These are phyloP conservation scores for Fraxinus excelsior DNA, from an alignment of 257 asterid genomes.

Conservation along the genomic window DNA sequence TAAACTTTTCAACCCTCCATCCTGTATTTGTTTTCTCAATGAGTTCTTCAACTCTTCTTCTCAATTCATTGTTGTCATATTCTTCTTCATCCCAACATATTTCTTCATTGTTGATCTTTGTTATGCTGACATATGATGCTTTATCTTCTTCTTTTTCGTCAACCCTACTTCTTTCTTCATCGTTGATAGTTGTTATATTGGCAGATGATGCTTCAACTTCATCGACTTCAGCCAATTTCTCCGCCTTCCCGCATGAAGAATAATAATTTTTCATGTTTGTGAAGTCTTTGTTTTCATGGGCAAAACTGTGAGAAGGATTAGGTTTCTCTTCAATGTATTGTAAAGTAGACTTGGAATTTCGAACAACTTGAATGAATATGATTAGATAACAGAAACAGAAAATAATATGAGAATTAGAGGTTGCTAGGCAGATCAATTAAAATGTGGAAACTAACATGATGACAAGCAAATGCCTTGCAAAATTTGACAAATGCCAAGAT, in stretches of 20 bases:
- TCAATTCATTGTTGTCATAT: constrained; percentile 42
- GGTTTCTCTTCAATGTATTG: constrained; percentile 12
- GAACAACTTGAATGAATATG: constrained; percentile 48
- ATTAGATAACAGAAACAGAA: constrained; percentile 67
- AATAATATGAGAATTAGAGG: constrained; percentile 55
- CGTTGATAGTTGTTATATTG: constrained; percentile 18
- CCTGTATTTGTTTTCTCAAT: constrained; percentile 48
- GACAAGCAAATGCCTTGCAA: background rate
- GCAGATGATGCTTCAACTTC: constrained; percentile 14
- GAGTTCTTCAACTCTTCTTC: constrained; percentile 51
- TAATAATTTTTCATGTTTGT: background rate
- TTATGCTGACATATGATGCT: constrained; percentile 17
- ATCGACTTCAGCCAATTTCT: constrained; percentile 1
- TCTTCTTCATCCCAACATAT: constrained; percentile 12
- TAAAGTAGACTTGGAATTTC: constrained; percentile 32
- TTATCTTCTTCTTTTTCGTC: constrained; percentile 18
- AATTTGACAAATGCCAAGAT: background rate
- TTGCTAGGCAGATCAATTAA: constrained; percentile 49
- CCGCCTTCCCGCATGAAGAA: constrained; percentile 8
- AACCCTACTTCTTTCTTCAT: background rate
- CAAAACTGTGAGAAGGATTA: constrained; percentile 12
- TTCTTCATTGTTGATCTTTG: constrained; percentile 14
- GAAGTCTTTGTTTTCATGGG: background rate
- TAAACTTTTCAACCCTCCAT: constrained; percentile 49
- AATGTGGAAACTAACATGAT: constrained; percentile 47